Base-by-base conservation (phyloP, 2,329 filamentous ascomycete genomes). In the Atkinsonella texensis region DNA sequence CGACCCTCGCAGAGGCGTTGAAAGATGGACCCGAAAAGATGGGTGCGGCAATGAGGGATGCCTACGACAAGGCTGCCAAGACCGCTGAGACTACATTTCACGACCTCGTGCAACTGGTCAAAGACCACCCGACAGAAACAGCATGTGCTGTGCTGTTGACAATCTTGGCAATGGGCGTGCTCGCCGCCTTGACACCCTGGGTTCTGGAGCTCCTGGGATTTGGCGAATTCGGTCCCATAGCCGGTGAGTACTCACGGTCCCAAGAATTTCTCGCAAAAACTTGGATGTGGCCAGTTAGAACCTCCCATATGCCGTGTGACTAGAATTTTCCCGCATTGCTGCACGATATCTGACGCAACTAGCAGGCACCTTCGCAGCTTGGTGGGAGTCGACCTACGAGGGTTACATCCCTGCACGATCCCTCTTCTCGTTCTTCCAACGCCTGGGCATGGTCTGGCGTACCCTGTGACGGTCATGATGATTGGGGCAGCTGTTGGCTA, bases 331-430 rank as follows among this genome's bases (percentile, higher is more conserved):
- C 28, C 28, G 28, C 4, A 8, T 28, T 28, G 28, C 28, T 28
- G 12, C 3, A 5, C 13, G 2, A 13, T 20, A 39, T 49, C 48
- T 42, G 23, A 42, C 41, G 4, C 2, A 2, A 23, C 4, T n/a
- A 18, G n/a, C 45, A 54, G 52, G 33, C 43, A 46, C 51, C 12
- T 49, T 52, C 35, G 51, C 51, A 6, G n/a, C 47, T 13, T 52
- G 51, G 51, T 52, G 51, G 51, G 39, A 50, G 47, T 50, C 51
- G 8, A 52, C 51, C 0, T 52, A 52, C 32, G 28, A 17, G 8
- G 51, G 46, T 12, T 50, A 43, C 40, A 40, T 52, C 15, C 46
- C 51, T 15, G 47, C 46, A 31, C 46, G 40, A 20, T 52, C 51
- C 2, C 32, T 49, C 20, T 52, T 52, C 23, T 50, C 51, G 13